These are phyloP conservation scores for Parafenestella ontariensis DNA, from an alignment of 2,329 filamentous ascomycete species.

Conservation along the genomic window DNA sequence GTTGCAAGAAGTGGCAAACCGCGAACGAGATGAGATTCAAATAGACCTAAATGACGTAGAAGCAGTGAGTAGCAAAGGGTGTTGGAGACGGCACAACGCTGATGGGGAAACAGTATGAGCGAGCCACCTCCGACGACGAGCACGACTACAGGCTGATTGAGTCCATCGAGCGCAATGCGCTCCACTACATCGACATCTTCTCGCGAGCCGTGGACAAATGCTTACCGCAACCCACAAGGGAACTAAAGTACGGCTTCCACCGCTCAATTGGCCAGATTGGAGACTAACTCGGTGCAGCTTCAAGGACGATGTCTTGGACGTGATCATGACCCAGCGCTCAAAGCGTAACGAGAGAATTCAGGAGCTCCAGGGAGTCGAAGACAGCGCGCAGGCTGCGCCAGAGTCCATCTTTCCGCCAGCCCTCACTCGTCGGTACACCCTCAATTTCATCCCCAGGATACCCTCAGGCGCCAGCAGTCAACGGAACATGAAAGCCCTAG, in stretches of 20 bases:
- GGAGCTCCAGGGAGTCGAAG: slow-evolving; percentile 51
- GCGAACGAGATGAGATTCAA: slow-evolving; percentile 76
- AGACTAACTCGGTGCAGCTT: slow-evolving; percentile 66
- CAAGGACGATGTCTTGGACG: slow-evolving; percentile 96
- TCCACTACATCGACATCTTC: slow-evolving; percentile 93
- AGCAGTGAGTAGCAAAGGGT: slow-evolving; percentile 60
- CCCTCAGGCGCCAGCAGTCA: slow-evolving; percentile 70
- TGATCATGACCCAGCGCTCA: slow-evolving; percentile 91
- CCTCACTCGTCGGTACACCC: slow-evolving; percentile 89
- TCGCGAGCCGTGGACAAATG: slow-evolving; percentile 86
- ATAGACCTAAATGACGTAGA: slow-evolving; percentile 91
- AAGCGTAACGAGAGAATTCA: slow-evolving; percentile 80
- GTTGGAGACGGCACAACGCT: slow-evolving; percentile 9
- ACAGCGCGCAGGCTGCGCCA: slow-evolving; percentile 66
- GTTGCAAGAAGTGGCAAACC: slow-evolving; percentile 85
- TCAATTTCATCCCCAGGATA: slow-evolving; percentile 94
- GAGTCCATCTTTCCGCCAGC: slow-evolving; percentile 88
- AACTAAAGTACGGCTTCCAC: slow-evolving; percentile 69
- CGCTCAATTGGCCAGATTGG: not conserved
- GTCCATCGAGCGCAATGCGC: slow-evolving; percentile 88
- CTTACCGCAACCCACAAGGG: slow-evolving; percentile 78
- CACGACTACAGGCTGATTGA: slow-evolving; percentile 72
- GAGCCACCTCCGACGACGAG: slow-evolving; percentile 67
- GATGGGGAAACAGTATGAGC: slow-evolving; percentile 72
- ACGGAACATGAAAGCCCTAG: slow-evolving; percentile 68